Evolutionary conservation across 176 grass and related monocot genomes (phyloP).

Genomic region (Avena eriantha): DNA sequence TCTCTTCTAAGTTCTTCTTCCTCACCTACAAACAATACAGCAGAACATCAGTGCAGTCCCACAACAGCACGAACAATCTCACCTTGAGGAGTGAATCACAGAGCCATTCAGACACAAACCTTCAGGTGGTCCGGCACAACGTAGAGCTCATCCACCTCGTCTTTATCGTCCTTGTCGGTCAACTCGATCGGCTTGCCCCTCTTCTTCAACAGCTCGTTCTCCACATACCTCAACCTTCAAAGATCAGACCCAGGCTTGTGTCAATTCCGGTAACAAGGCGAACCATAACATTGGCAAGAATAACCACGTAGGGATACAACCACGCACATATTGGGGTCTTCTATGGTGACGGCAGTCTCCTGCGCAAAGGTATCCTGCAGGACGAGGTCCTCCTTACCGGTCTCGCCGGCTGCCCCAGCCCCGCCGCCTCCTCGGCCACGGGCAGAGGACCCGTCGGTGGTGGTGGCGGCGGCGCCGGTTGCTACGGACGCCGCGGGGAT

Average conservation of each 20-base stretch:
- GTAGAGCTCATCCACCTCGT: conserved; percentile 82
- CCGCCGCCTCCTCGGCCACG: conserved; percentile 4
- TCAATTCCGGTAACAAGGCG: conserved; percentile 5
- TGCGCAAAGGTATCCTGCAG: conserved; percentile 99
- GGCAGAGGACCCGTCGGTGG: conserved; percentile 30
- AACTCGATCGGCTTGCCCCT: conserved; percentile 77
- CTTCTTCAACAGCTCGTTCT: conserved; percentile 81
- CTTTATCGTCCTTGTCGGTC: conserved; percentile 72
- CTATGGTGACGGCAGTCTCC: conserved; percentile 89
- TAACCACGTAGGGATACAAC: background rate
- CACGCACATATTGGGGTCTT: conserved; percentile 92
- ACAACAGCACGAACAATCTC: conserved; percentile 8
- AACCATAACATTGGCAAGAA: background rate
- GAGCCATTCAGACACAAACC: conserved; percentile 44
- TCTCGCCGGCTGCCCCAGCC: conserved; percentile 24
- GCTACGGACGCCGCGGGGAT: conserved; percentile 48
- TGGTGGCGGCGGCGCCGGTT: background rate
- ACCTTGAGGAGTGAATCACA: background rate
- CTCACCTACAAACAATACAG: conserved; percentile 64
- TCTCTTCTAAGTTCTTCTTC: conserved; percentile 96
- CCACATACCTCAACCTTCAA: conserved; percentile 93
- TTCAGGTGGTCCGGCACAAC: conserved; percentile 88
- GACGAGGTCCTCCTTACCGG: conserved; percentile 78
- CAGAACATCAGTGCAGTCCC: conserved; percentile 5
- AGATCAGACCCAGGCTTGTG: background rate